phyloP scores from a whole-genome alignment of 768 basidiomycete species.

The Russula compacta region DNA sequence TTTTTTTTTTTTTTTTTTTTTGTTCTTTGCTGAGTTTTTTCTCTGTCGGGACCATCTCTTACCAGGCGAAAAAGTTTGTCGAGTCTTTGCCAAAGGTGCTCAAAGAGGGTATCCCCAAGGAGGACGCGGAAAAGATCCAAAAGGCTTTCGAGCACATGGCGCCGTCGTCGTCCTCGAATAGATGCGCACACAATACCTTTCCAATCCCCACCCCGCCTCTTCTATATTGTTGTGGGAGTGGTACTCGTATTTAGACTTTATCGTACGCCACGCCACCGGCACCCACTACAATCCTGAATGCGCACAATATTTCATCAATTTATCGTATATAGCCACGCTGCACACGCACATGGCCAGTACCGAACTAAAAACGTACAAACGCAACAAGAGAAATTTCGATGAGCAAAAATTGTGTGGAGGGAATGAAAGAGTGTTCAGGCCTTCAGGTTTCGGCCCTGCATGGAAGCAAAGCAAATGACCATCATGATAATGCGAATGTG shows the following conservation, averaged over 20 bases:
- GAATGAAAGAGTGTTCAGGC: not conserved
- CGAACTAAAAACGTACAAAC: conserved; percentile 13
- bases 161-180: conserved; percentile 82
- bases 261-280: not conserved
- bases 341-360: not conserved
- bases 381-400: conserved; percentile 4
- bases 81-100: conserved; percentile 88
- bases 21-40: not conserved
- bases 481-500: conserved; percentile 1
- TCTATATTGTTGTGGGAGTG: not conserved
- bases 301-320: conserved; percentile 12
- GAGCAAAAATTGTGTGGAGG: not conserved
- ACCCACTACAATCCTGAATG: not conserved
- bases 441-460: not conserved
- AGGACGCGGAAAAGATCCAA: conserved; percentile 95
- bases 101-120: conserved; percentile 93
- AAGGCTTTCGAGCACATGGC: conserved; percentile 84
- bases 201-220: not conserved
- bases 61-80: conserved; percentile 97
- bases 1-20: too few relatives aligned
- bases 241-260: conserved; percentile 3
- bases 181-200: conserved; percentile 16
- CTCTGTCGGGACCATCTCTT: conserved; percentile 4
- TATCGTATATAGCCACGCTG: conserved; percentile 8
- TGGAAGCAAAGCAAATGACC: not conserved